Base-by-base conservation (phyloP, 495 filamentous ascomycete genomes). In the Talaromyces wortmannii region DNA sequence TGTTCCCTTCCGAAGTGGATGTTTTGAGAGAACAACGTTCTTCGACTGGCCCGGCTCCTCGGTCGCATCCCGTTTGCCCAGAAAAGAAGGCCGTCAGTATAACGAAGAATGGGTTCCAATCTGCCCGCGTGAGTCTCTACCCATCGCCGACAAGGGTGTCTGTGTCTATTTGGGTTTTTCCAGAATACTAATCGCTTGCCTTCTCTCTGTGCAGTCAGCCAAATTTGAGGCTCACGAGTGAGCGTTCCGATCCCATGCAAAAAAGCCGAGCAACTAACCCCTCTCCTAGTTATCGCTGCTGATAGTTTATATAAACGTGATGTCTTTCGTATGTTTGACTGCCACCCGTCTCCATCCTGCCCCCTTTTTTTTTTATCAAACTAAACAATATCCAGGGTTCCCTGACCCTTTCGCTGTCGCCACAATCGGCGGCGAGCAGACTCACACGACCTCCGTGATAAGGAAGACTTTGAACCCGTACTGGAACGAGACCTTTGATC, bases 261-360 rank as follows among this genome's bases (percentile, higher is more conserved):
- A 32, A 31, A 42, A 59, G n/a, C 42, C 57, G 47, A 46, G 17
- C 29, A 32, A 62, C 62, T 66, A 50, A 68, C 58, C 12, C 43
- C 58, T 18, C 11, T 18, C 47, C 60, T 59, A 95, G 94, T 99
- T 72, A 96, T 99, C 78, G 94, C 94, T 60, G 94, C 94, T 57
- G 94, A 99, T 78, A 91, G 95, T 47, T 80, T 99, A 58, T 96
- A 97, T 80, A 97, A 97, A 75, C 85, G 94, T 61, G 94, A 99
- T 91, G 91, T 99, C 57, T 96, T 99, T 74, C 82, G 94, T 97
- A 72, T 59, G 63, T 66, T 42, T 29, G 16, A 49, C 45, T 49
- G n/a, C 53, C 23, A 23, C 23, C 23, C 23, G 23, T 23, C 31
- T 16, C 33, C 30, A 4, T 11, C 23, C 23, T 6, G 31, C 31